A percentile compares a stretch with the other conserved stretches of the same genome.
phyloP scores from a whole-genome alignment of 805 yeast genomes.

The Candida loeiensis region DNA sequence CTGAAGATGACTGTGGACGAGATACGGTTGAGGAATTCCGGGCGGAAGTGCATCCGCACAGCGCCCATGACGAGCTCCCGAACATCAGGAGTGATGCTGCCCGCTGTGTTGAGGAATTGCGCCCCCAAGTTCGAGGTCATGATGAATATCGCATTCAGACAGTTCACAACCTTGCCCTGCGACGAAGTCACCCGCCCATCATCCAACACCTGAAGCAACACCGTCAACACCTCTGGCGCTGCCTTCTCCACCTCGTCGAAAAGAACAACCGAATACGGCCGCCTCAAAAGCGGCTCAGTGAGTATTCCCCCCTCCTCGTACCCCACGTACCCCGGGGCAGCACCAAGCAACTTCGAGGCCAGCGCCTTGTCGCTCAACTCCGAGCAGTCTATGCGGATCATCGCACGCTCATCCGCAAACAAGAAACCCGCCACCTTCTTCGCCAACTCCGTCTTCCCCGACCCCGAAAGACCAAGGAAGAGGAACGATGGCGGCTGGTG shows the following conservation, averaged over 20 bases:
- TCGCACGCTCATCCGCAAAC: constrained; percentile 93
- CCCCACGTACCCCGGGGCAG: constrained; percentile 94
- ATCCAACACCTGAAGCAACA: constrained; percentile 86
- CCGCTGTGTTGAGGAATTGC: constrained; percentile 66
- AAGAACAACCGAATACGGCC: constrained; percentile 92
- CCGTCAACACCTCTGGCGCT: constrained; percentile 94
- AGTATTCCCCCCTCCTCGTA: constrained; percentile 97
- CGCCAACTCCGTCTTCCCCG: constrained; percentile 97
- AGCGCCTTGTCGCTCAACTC: constrained; percentile 95
- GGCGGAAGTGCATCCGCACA: constrained; percentile 88
- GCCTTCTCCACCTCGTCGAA: constrained; percentile 99
- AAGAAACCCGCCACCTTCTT: constrained; percentile 95
- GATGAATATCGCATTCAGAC: constrained; percentile 86
- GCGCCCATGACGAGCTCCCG: constrained; percentile 77
- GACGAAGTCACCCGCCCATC: constrained; percentile 96
- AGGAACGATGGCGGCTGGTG: constrained; percentile 94
- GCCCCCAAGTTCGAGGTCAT: constrained; percentile 99
- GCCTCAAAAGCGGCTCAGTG: constrained; percentile 85
- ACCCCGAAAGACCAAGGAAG: constrained; percentile 92
- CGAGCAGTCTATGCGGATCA: constrained; percentile 97
- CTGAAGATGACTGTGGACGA: constrained; percentile 91
- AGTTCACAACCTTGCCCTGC: constrained; percentile 89
- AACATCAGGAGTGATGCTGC: constrained; percentile 65
- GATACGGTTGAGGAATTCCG: constrained; percentile 95
- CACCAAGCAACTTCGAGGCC: constrained; percentile 90